Evolutionary conservation across 306 rosid genomes (phyloP).

Genomic region (Cucumis cinereus): DNA sequence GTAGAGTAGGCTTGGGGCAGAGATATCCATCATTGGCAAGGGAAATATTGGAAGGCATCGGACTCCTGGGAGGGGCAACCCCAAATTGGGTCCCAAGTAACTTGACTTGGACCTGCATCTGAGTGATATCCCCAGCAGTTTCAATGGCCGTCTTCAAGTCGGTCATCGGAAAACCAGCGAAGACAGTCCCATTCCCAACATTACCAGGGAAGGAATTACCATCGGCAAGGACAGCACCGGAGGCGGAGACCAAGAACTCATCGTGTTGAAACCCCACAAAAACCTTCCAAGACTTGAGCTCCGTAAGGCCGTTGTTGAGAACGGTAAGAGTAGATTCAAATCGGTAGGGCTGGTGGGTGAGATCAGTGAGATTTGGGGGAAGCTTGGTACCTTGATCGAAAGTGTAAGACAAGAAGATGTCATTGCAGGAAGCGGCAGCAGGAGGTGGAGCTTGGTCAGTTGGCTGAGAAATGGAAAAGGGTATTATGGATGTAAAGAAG

Average conservation of each 20-base stretch:
- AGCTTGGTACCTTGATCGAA: conserved; percentile 30
- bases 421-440: conserved; percentile 43
- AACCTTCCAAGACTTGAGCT: conserved; percentile 75
- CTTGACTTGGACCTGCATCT: conserved; percentile 62
- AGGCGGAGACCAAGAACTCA: conserved; percentile 63
- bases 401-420: conserved; percentile 48
- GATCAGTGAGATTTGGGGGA: conserved; percentile 39
- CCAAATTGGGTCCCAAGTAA: conserved; percentile 75
- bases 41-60: conserved; percentile 53
- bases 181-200: conserved; percentile 67
- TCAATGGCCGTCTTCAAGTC: conserved; percentile 84
- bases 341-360: conserved; percentile 41
- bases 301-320: conserved; percentile 68
- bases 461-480: conserved; percentile 20
- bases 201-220: conserved; percentile 43
- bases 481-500: background rate
- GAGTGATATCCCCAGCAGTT: conserved; percentile 81
- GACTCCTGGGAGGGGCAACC: conserved; percentile 49
- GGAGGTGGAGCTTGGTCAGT: conserved; percentile 21
- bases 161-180: conserved; percentile 63
- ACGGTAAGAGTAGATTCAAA: conserved; percentile 63
- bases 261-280: conserved; percentile 63
- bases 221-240: conserved; percentile 48
- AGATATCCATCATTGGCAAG: conserved; percentile 68
- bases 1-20: conserved; percentile 30